Conservation (phyloP, 1,139 yeast species). For the Magnusiomyces magnusii region DNA sequence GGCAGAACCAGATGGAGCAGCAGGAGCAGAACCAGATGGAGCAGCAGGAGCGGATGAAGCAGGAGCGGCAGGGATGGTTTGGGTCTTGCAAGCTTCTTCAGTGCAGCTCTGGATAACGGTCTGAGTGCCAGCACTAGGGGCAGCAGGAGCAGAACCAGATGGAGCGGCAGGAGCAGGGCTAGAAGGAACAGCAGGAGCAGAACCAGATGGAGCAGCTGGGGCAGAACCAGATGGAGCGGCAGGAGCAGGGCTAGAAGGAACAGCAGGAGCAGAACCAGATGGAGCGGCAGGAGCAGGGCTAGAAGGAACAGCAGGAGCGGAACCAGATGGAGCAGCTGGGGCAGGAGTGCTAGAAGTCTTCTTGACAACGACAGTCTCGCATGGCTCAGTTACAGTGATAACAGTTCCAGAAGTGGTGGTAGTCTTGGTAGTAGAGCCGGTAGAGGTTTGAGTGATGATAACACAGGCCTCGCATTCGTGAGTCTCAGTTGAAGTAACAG, state of each 20-base stretch:
- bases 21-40: neutral
- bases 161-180: neutral
- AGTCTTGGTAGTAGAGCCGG: neutral
- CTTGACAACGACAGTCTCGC: neutral
- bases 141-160: neutral
- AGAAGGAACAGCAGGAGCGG: neutral
- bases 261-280: neutral
- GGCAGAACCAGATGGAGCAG: neutral
- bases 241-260: neutral
- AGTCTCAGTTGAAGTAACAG: neutral
- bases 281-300: neutral
- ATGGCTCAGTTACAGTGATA: conserved; percentile 2
- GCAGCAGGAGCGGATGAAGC: neutral
- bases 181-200: neutral
- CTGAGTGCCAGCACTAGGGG: neutral
- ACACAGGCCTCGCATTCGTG: neutral
- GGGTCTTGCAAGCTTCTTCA: neutral
- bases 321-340: neutral
- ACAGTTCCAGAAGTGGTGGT: neutral
- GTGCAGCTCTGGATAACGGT: neutral
- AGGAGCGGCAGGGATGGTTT: neutral
- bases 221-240: neutral
- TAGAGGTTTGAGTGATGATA: neutral
- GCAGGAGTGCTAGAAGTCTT: neutral
- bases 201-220: neutral